Conservation (phyloP, 1,284 basidiomycete genomes). For the Cystobasidium sp. region DNA sequence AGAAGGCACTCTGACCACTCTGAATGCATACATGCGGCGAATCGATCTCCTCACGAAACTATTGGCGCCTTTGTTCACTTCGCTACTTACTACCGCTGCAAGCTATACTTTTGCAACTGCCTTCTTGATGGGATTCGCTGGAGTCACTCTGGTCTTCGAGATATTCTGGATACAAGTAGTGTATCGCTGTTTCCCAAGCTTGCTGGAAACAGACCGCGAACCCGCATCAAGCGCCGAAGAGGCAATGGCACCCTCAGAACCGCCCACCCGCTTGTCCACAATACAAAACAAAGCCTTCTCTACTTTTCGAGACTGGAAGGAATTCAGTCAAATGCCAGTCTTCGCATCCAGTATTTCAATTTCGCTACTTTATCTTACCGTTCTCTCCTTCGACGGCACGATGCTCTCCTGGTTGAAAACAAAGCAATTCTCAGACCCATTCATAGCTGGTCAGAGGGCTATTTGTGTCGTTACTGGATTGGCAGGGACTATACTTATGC, state of each 20-base stretch:
- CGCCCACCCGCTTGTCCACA: background rate
- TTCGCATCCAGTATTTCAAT: slow-evolving; percentile 62
- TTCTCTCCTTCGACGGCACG: slow-evolving; percentile 63
- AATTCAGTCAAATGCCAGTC: slow-evolving; percentile 61
- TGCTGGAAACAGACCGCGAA: slow-evolving; percentile 45
- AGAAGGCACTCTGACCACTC: slow-evolving; percentile 49
- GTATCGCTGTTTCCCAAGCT: slow-evolving; percentile 55
- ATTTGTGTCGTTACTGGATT: slow-evolving; percentile 61
- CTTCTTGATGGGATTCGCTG: slow-evolving; percentile 52
- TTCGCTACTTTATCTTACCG: slow-evolving; percentile 63
- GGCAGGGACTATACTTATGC: slow-evolving; percentile 60
- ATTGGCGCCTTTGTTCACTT: slow-evolving; percentile 64
- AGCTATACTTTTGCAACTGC: slow-evolving; percentile 54
- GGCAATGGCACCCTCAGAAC: background rate
- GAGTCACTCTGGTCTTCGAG: slow-evolving; percentile 54
- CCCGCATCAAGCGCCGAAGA: background rate
- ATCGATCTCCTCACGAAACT: slow-evolving; percentile 66
- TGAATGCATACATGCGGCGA: slow-evolving; percentile 61
- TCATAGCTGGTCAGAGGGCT: slow-evolving; percentile 65
- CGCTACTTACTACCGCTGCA: slow-evolving; percentile 59
- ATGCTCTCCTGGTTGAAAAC: slow-evolving; percentile 63
- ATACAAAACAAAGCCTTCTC: background rate
- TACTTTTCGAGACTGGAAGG: slow-evolving; percentile 58
- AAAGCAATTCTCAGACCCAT: slow-evolving; percentile 61
- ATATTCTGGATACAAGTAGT: slow-evolving; percentile 57